phyloP scores from a whole-genome alignment of 345 rosid species.

The Triadica sebifera region DNA sequence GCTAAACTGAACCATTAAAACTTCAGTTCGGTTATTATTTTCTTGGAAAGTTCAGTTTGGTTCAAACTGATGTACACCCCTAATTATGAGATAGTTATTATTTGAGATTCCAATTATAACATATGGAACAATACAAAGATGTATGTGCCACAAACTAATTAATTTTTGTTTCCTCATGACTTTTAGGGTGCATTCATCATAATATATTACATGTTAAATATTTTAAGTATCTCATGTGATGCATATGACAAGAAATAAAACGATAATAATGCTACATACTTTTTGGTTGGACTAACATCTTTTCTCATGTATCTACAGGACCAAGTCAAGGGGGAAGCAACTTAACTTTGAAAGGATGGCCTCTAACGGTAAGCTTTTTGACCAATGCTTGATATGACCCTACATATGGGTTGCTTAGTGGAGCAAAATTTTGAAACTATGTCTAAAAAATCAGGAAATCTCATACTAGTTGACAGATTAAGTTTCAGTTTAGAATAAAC shows the following conservation, averaged over 20 bases:
- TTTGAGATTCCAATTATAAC: too few species aligned
- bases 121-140: too few species aligned
- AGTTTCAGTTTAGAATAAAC: not conserved
- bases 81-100: too few species aligned
- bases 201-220: not conserved
- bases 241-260: not conserved
- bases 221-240: not conserved
- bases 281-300: slow-evolving; percentile 10
- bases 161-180: not conserved
- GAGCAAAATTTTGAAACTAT: not conserved
- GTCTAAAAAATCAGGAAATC: not conserved
- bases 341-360: slow-evolving; percentile 70
- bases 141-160: not conserved
- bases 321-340: slow-evolving; percentile 51
- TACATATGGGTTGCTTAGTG: not conserved
- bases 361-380: slow-evolving; percentile 46
- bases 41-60: too few species aligned
- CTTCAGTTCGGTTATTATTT: too few species aligned
- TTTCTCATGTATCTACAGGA: slow-evolving; percentile 31
- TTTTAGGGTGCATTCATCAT: not conserved
- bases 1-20: too few species aligned
- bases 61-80: too few species aligned
- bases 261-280: not conserved
- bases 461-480: not conserved
- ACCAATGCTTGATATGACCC: not conserved